Evolutionary conservation across 192 early-diverging fungal genomes (phyloP), one percentile per base, ranked within the genome.

Genomic region (Backusella sp.): DNA sequence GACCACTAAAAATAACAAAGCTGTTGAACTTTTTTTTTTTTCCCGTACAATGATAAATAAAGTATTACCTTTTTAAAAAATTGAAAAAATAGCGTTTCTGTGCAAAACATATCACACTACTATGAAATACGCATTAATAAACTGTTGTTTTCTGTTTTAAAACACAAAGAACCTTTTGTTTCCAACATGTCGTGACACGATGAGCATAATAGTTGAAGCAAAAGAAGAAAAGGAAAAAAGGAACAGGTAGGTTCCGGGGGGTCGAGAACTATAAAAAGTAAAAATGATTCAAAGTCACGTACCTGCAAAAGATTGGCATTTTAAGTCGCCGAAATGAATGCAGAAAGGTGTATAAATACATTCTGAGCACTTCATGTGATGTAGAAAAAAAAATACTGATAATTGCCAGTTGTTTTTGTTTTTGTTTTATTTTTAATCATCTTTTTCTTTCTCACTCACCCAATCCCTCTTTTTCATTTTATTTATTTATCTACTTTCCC

Each of bases 321-420:
- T 69, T 69, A 36, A 39, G 35, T 37, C n/a, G 68, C 34, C 35
- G 35, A 69, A 39, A 39, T 19, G 15, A 37, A 39, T 69, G 68
- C 68, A 69, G 19, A 21, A 37, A 69, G 12, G 17, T 11, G 7
- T 39, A 7, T 11, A 23, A 3, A 68, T 2, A 68, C 35, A 68
- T 37, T 32, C 67, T 37, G 56, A 62, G 26, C 56, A 62, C n/a
- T 62, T 62, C 56, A 69, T 69, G 68, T 69, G 68, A 69, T 69
- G 68, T 36, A 62, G 26, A 23, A 9, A 56, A 21, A 56, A 23
- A 32, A 32, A 3, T 3, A 32, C 32, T 32, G 32, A 62, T 56
- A 21, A 21, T 23, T 56, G 21, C 19, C 21, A 56, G 19, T 11
- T 56, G 53, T 56, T 56, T 56, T 56, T 56, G 52, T 56, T 56